Percentiles rank a stretch among this genome's conserved stretches.
Conservation (phyloP, 2,329 filamentous ascomycete genomes). For the Cadophora sp. region DNA sequence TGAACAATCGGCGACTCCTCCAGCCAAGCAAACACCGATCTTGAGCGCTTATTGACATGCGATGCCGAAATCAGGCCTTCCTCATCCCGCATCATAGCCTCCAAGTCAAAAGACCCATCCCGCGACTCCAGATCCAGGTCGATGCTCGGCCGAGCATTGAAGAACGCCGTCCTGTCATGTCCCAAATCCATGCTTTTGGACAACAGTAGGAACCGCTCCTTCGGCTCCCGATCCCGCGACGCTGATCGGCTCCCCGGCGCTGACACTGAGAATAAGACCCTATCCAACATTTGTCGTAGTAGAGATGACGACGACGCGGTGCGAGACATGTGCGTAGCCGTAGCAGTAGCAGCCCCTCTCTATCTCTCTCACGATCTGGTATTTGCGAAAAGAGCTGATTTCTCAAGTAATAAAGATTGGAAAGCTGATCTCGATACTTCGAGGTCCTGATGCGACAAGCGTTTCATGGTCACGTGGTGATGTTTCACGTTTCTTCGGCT, state of each 20-base stretch:
- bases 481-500: conserved; percentile 14
- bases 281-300: conserved; percentile 12
- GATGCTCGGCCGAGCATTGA: conserved; percentile 13
- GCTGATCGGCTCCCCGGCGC: conserved; percentile 12
- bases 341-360: background rate
- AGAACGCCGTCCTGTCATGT: conserved; percentile 4
- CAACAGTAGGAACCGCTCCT: background rate
- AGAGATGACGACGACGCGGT: no score
- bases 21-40: conserved; percentile 1
- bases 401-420: background rate
- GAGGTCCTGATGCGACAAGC: background rate
- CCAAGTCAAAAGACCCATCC: conserved; percentile 8
- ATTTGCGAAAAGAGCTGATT: background rate
- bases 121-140: background rate
- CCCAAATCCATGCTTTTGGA: conserved; percentile 10
- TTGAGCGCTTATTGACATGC: conserved; percentile 10
- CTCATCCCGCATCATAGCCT: conserved; percentile 10
- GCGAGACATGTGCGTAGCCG: background rate
- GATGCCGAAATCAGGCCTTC: background rate
- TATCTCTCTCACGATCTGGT: background rate
- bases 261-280: conserved; percentile 9
- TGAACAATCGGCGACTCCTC: conserved; percentile 23
- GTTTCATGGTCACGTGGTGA: conserved; percentile 14
- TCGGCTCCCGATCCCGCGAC: conserved; percentile 4
- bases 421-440: background rate